Percentiles rank a stretch among this genome's conserved stretches.
Evolutionary conservation across 2,329 filamentous ascomycete genomes (phyloP).

Genomic region (Orbilia brochopaga): DNA sequence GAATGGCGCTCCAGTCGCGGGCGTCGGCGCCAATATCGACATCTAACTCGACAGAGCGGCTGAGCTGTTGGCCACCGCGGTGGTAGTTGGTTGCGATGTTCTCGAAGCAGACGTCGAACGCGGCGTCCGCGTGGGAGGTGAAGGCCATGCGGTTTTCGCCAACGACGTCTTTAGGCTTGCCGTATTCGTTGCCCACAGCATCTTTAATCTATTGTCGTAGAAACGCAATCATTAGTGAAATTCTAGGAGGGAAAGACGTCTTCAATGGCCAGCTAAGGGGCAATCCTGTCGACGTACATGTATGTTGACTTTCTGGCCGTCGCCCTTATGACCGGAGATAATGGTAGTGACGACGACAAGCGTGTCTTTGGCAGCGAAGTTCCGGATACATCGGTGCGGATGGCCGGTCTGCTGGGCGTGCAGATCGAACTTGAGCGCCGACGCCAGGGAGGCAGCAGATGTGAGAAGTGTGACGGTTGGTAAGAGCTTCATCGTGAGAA

Average conservation of each 20-base stretch:
- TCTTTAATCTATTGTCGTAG: constrained; percentile 77
- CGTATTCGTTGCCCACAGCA: constrained; percentile 94
- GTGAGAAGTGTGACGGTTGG: constrained; percentile 33
- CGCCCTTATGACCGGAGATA: constrained; percentile 81
- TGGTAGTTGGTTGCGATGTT: constrained; percentile 67
- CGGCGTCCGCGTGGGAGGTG: constrained; percentile 86
- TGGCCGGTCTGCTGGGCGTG: constrained; percentile 70
- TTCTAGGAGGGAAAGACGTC: background rate
- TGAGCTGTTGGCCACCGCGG: constrained; percentile 51
- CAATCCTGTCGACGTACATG: constrained; percentile 68
- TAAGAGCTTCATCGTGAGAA: constrained; percentile 43
- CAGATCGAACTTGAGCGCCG: constrained; percentile 92
- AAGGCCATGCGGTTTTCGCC: constrained; percentile 94
- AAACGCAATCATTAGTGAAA: constrained; percentile 19
- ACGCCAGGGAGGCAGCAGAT: constrained; percentile 55
- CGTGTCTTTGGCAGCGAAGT: constrained; percentile 91
- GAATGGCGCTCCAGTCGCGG: constrained; percentile 96
- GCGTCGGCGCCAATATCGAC: constrained; percentile 96
- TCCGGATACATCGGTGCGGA: constrained; percentile 84
- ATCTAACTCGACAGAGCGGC: constrained; percentile 73
- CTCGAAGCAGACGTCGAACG: constrained; percentile 96
- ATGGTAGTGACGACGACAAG: constrained; percentile 94
- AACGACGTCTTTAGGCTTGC: constrained; percentile 83
- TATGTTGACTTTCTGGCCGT: constrained; percentile 93
- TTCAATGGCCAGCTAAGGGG: constrained; percentile 9